phyloP scores from a whole-genome alignment of 2,329 filamentous ascomycete genomes.

The Trichothecium sympodiale region DNA sequence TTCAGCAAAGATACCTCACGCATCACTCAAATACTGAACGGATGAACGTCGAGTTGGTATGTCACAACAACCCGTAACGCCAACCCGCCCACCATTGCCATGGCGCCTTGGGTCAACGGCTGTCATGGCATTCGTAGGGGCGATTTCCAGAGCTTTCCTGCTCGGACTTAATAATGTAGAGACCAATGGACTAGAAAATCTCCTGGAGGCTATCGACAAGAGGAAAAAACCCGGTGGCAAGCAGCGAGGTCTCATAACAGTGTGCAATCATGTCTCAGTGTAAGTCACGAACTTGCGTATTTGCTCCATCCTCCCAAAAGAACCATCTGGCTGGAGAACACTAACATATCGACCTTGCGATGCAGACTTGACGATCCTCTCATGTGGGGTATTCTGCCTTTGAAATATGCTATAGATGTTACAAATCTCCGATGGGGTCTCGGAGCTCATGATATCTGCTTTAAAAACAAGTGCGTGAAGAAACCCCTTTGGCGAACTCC shows the following conservation, averaged over 20 bases:
- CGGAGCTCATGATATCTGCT: constrained; percentile 92
- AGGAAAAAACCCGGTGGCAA: constrained; percentile 50
- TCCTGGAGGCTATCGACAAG: constrained; percentile 65
- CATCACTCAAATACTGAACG: no score
- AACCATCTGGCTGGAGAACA: no score
- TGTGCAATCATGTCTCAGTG: constrained; percentile 32
- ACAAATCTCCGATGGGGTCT: constrained; percentile 78
- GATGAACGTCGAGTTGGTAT: no score
- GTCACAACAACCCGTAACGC: no score
- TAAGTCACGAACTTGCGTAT: no score
- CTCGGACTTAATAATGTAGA: constrained; percentile 65
- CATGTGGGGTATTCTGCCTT: constrained; percentile 81
- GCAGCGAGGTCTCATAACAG: constrained; percentile 71
- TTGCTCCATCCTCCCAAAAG: no score
- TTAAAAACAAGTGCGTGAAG: constrained; percentile 60
- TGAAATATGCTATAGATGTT: constrained; percentile 59
- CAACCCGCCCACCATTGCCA: constrained; percentile 43
- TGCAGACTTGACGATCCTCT: constrained; percentile 82
- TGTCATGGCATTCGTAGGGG: constrained; percentile 62
- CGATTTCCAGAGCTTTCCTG: constrained; percentile 64
- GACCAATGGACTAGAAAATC: constrained; percentile 63
- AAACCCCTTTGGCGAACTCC: not conserved
- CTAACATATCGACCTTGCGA: constrained; percentile 4
- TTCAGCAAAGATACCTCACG: no score
- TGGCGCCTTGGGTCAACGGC: constrained; percentile 66